These are phyloP conservation scores for Tylopilus sp. DNA, from an alignment of 768 basidiomycete genomes.

Conservation along the genomic window DNA sequence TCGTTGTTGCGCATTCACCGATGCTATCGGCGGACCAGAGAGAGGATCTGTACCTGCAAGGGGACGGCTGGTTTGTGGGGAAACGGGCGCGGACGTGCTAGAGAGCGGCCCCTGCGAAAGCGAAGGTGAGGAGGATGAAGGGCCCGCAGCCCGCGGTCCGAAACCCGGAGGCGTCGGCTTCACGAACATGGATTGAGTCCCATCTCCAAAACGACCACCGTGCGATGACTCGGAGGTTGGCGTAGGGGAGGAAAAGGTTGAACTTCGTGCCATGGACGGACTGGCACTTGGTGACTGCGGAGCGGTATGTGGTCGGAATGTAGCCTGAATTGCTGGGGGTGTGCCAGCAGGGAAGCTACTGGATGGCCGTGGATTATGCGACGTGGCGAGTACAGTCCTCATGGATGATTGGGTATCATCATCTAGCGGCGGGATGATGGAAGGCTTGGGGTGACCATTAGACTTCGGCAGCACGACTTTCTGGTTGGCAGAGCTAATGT, in stretches of 20 bases:
- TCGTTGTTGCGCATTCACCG: conserved; percentile 26
- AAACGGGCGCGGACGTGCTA: conserved; percentile 2
- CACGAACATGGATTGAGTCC: conserved; percentile 80
- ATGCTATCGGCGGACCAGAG: conserved; percentile 3
- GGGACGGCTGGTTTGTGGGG: conserved; percentile 12
- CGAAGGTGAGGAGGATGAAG: conserved; percentile 36
- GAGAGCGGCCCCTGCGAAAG: conserved; percentile 21
- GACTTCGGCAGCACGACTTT: conserved; percentile 47
- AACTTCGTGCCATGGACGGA: conserved; percentile 39
- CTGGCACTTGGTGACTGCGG: conserved; percentile 56
- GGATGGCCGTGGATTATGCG: conserved; percentile 19
- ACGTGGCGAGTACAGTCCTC: conserved; percentile 19
- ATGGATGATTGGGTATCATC: conserved; percentile 43
- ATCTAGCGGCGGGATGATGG: conserved; percentile 60
- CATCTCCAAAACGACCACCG: conserved; percentile 66
- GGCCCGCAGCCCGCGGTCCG: conserved; percentile 32
- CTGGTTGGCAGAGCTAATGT: conserved; percentile 66
- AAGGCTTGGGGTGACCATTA: conserved; percentile 58
- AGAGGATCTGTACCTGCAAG: conserved; percentile 18
- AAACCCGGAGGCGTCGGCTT: conserved; percentile 42
- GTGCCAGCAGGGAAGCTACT: conserved; percentile 19
- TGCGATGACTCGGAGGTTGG: conserved; percentile 48
- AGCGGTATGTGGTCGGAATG: conserved; percentile 31
- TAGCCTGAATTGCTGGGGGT: conserved; percentile 18
- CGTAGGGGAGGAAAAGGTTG: conserved; percentile 24